These are phyloP conservation scores for Lachancea waltii DNA, from an alignment of 805 yeast genomes.

Conservation along the genomic window DNA sequence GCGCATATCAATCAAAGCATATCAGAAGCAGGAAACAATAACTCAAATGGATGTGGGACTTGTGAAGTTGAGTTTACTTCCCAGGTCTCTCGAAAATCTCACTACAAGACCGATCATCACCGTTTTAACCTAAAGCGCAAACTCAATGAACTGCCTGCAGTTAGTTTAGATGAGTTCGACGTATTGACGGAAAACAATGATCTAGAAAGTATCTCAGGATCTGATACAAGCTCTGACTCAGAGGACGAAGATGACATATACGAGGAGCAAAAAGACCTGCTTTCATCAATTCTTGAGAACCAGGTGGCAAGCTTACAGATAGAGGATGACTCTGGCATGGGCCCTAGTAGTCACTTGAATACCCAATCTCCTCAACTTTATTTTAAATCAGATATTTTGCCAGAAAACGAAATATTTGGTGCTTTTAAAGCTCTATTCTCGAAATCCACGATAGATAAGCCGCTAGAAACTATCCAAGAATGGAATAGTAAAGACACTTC, in stretches of 20 bases:
- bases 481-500: constrained; percentile 32
- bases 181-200: constrained; percentile 33
- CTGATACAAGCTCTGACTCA: constrained; percentile 34
- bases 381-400: constrained; percentile 45
- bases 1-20: constrained; percentile 2
- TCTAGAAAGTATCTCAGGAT: constrained; percentile 56
- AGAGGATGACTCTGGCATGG: constrained; percentile 27
- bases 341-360: constrained; percentile 46
- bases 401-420: constrained; percentile 49
- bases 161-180: constrained; percentile 56
- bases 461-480: constrained; percentile 41
- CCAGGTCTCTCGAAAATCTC: constrained; percentile 30
- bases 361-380: constrained; percentile 65
- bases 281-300: constrained; percentile 25
- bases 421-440: constrained; percentile 59
- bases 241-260: constrained; percentile 22
- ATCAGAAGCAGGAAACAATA: not conserved
- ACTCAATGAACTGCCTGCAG: constrained; percentile 38
- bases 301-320: constrained; percentile 18
- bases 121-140: constrained; percentile 53
- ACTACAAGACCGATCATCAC: constrained; percentile 55
- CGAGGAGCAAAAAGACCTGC: constrained; percentile 20
- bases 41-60: constrained; percentile 16
- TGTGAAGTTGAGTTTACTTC: constrained; percentile 22
- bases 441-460: constrained; percentile 38